Base-by-base conservation (phyloP, 2,329 filamentous ascomycete species). In the Sclerotinia nivalis region DNA sequence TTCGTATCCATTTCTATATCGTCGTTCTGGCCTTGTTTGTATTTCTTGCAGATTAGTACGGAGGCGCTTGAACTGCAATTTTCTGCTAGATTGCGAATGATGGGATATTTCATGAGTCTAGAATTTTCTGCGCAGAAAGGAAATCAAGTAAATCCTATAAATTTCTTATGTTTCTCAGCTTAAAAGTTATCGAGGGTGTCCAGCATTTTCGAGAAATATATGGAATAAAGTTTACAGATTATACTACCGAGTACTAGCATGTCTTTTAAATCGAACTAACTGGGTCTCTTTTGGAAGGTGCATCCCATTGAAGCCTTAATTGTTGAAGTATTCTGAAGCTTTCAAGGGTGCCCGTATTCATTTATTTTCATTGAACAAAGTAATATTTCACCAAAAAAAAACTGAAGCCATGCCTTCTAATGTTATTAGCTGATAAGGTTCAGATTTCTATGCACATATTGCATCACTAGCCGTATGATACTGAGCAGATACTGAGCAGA, bases 241-340 rank as follows among this genome's bases (percentile, higher is more conserved):
- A 50, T 49, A 25, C 12, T 40, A 37, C 4, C 7, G 12, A 37
- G 2, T 18, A 9, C 7, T 6, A 2, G 12, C 13, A 25, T 31
- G 3, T 49, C 20, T 20, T 9, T n/a, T 13, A 4, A 18, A 37
- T 31, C 7, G 10, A 47, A 49, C 2, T 1, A 15, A 25, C 13
- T n/a, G 12, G 18, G 25, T 8, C 31, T 54, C 1, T 15, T 28
- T 34, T 20, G 28, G 12, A 37, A 37, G 9, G 8, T 1, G 3
- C 15, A n/a, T 18, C 1, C 22, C 0, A n/a, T 25, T 1, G 5
- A 61, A 2, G 1, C 15, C 0, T n/a, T 40, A 28, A 34, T n/a
- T 37, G 7, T 50, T 25, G 4, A 20, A 2, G 10, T 25, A 20
- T 7, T 64, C 3, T 64, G 13, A 1, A 22, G 22, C 22, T 52